Percentiles rank a stretch among this genome's conserved stretches.
Evolutionary conservation across 345 rosid species (phyloP).

Genomic region (Cardamine resedifolia): DNA sequence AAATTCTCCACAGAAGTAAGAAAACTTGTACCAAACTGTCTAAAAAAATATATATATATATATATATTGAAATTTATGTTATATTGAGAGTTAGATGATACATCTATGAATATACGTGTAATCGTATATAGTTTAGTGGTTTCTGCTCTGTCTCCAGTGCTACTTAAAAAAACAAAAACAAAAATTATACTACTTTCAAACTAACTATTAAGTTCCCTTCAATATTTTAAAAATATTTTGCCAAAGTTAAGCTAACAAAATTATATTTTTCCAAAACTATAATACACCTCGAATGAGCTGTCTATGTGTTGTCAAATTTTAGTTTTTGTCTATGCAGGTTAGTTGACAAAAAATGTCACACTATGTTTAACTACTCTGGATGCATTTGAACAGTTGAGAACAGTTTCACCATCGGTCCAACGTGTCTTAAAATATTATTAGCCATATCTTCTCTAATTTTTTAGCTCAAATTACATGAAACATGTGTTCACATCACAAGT

Average conservation of each 20-base stretch:
- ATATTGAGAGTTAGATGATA: neutral
- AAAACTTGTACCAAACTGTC: constrained; percentile 29
- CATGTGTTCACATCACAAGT: neutral
- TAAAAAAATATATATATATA: neutral
- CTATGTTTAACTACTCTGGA: neutral
- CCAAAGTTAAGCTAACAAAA: neutral
- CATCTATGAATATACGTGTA: neutral
- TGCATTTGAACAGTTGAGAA: neutral
- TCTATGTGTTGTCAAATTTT: constrained; percentile 10
- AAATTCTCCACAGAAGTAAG: constrained; percentile 24
- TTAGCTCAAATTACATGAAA: neutral
- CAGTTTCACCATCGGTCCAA: neutral
- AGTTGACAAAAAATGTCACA: neutral
- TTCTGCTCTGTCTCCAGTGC: neutral
- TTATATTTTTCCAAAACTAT: neutral
- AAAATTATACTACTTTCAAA: neutral
- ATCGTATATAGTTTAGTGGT: neutral
- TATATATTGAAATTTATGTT: neutral
- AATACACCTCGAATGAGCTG: neutral
- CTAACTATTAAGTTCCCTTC: neutral
- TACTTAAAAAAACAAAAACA: too few species aligned
- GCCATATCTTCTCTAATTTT: neutral
- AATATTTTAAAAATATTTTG: neutral
- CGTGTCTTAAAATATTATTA: neutral
- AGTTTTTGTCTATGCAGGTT: constrained; percentile 1